phyloP scores from a whole-genome alignment of 1,284 basidiomycete genomes.

The Fomitopsis pinicola region DNA sequence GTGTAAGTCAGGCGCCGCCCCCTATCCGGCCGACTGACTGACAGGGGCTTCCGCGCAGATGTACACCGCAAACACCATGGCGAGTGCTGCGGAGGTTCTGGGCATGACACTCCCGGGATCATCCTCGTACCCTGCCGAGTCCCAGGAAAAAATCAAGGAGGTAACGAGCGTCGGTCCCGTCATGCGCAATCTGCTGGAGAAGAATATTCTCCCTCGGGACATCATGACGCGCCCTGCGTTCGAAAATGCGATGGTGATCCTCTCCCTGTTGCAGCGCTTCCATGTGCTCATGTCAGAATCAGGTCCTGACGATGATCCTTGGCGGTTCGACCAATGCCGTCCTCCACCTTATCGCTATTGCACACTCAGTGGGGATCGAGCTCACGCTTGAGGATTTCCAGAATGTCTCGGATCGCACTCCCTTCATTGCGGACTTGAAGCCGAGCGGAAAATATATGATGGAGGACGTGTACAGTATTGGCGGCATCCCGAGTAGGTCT shows the following conservation, averaged over 20 bases:
- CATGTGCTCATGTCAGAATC: constrained; percentile 8
- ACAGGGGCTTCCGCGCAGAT: constrained; percentile 42
- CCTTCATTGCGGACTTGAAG: constrained; percentile 88
- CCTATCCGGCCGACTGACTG: not conserved
- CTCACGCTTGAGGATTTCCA: constrained; percentile 87
- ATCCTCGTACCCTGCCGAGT: constrained; percentile 92
- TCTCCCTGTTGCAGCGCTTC: constrained; percentile 7
- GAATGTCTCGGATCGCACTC: constrained; percentile 76
- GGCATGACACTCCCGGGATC: constrained; percentile 98
- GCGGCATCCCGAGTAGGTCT: constrained; percentile 79
- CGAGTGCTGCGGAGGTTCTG: constrained; percentile 86
- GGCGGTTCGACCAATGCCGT: constrained; percentile 95
- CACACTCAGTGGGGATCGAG: constrained; percentile 82
- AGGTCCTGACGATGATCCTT: constrained; percentile 91
- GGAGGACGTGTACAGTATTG: constrained; percentile 87
- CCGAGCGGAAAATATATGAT: constrained; percentile 89
- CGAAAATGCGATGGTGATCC: constrained; percentile 88
- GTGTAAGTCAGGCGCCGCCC: constrained; percentile 48
- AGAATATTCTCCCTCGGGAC: constrained; percentile 90
- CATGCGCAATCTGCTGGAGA: constrained; percentile 84
- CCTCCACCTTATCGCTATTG: constrained; percentile 86
- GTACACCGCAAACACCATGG: constrained; percentile 98
- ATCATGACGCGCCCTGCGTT: constrained; percentile 97
- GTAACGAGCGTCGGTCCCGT: constrained; percentile 76
- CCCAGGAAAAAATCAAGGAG: constrained; percentile 82